These are phyloP conservation scores for Penicillium salamii DNA, from an alignment of 495 filamentous ascomycete species.

Conservation along the genomic window DNA sequence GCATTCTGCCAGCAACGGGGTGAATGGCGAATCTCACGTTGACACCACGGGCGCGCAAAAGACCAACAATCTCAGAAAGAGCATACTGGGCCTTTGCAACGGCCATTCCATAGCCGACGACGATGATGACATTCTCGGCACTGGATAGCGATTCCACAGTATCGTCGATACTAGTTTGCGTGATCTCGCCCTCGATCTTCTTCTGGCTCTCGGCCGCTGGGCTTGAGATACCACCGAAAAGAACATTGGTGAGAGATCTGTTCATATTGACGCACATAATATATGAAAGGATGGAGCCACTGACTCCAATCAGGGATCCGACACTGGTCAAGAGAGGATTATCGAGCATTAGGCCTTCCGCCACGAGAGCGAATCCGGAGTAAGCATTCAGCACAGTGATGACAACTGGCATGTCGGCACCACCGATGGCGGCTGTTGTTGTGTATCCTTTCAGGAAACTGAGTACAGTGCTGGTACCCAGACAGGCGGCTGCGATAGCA, in stretches of 20 bases:
- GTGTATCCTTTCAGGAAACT: constrained; percentile 81
- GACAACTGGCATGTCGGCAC: constrained; percentile 85
- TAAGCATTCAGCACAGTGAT: constrained; percentile 85
- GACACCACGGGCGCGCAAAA: constrained; percentile 65
- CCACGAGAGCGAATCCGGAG: constrained; percentile 78
- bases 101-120: constrained; percentile 85
- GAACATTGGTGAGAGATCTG: constrained; percentile 71
- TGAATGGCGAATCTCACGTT: constrained; percentile 85
- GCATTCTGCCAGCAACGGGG: constrained; percentile 80
- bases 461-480: constrained; percentile 68
- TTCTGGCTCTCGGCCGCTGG: constrained; percentile 51
- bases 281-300: constrained; percentile 77
- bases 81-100: constrained; percentile 86
- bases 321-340: constrained; percentile 76
- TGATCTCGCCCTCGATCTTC: constrained; percentile 72
- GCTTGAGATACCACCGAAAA: constrained; percentile 72
- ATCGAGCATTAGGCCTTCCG: constrained; percentile 84
- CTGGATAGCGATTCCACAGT: constrained; percentile 66
- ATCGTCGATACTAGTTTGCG: constrained; percentile 70
- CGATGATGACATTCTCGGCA: constrained; percentile 75
- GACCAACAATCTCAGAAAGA: constrained; percentile 71
- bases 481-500: constrained; percentile 66
- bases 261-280: constrained; percentile 87
- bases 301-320: constrained; percentile 76
- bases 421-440: constrained; percentile 77